phyloP scores from a whole-genome alignment of 768 basidiomycete species.

The Amanita inopinata region DNA sequence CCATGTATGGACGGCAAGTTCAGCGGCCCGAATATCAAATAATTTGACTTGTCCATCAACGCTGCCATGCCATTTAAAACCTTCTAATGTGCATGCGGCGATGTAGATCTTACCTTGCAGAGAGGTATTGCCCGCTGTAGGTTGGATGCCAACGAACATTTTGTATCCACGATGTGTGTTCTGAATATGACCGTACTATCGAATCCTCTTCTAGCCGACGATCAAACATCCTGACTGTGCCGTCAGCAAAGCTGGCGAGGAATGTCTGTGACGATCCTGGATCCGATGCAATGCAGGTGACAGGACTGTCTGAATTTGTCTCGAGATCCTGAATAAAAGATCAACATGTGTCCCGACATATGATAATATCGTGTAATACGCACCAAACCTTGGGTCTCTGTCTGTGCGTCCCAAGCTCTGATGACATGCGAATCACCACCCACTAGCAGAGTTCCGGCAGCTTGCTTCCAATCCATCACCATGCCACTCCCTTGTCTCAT shows the following conservation, averaged over 20 bases:
- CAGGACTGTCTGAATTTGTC: conserved; percentile 83
- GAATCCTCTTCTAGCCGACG: conserved; percentile 79
- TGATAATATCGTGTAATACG: no score
- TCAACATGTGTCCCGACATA: no score
- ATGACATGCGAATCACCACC: conserved; percentile 88
- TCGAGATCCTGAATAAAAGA: conserved; percentile 76
- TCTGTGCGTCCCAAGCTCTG: conserved; percentile 91
- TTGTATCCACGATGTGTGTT: conserved; percentile 83
- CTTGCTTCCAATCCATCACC: conserved; percentile 90
- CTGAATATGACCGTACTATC: conserved; percentile 66
- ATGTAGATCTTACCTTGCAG: conserved; percentile 58
- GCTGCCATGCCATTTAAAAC: conserved; percentile 28
- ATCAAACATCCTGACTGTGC: conserved; percentile 84
- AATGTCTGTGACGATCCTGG: conserved; percentile 68
- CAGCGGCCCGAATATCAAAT: conserved; percentile 75
- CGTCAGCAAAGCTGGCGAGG: conserved; percentile 88
- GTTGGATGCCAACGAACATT: conserved; percentile 81
- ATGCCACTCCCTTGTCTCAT: conserved; percentile 74
- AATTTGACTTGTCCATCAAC: conserved; percentile 83
- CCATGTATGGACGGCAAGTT: conserved; percentile 51
- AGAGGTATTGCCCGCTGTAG: conserved; percentile 60
- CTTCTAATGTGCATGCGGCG: neutral
- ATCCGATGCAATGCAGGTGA: conserved; percentile 80
- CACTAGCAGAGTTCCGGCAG: conserved; percentile 73
- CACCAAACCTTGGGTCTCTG: conserved; percentile 70